Evolutionary conservation across 108 stramenopile genomes (phyloP).

Genomic region (Skeletonema menzelii): DNA sequence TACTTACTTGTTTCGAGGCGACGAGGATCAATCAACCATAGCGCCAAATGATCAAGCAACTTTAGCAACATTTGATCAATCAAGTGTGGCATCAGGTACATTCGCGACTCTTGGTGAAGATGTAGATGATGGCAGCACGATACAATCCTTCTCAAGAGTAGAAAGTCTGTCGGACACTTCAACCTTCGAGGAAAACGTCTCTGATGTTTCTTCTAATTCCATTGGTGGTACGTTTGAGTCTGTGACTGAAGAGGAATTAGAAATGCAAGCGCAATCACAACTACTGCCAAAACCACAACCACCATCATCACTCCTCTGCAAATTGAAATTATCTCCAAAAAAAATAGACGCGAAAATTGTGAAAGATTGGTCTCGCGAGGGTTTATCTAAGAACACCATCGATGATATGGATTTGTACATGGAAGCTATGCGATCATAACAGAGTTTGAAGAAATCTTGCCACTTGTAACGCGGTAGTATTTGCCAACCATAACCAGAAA

Average conservation of each 20-base stretch:
- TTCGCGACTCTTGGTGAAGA: neutral
- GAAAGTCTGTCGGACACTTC: neutral
- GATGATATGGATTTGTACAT: neutral
- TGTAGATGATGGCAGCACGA: neutral
- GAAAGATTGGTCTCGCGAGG: conserved; percentile 2
- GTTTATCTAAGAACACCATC: neutral
- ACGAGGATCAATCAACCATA: neutral
- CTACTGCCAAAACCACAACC: neutral
- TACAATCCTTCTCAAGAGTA: neutral
- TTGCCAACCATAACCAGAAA: neutral
- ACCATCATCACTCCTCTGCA: no score
- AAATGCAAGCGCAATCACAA: neutral
- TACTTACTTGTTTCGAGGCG: neutral
- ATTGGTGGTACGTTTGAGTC: neutral
- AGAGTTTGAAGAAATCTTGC: neutral
- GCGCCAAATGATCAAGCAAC: neutral
- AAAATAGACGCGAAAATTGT: neutral
- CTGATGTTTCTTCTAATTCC: neutral
- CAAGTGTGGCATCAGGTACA: neutral
- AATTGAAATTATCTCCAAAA: neutral
- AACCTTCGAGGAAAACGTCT: neutral
- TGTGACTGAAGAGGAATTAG: neutral
- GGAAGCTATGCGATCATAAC: neutral
- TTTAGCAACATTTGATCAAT: neutral
- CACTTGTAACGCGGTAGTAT: neutral